Evolutionary conservation across 2,329 filamentous ascomycete genomes (phyloP).

Genomic region (Aspergillus brasiliensis): DNA sequence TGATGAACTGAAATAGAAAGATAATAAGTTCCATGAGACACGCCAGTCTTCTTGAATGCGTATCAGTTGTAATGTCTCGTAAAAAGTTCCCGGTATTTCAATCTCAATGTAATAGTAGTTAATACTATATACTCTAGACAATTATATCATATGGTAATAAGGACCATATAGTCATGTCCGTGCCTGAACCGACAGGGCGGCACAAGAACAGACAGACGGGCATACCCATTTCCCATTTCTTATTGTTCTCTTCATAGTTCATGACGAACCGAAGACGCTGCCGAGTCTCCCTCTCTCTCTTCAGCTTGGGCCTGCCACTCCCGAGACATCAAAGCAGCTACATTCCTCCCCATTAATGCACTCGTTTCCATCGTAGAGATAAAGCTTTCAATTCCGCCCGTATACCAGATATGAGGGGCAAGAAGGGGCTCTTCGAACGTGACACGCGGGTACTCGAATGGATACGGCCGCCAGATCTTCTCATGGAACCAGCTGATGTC

Average conservation of each 20-base stretch:
- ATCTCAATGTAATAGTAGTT: no score
- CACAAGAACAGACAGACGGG: no score
- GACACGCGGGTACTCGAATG: constrained; percentile 77
- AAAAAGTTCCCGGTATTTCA: no score
- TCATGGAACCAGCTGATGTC: constrained; percentile 75
- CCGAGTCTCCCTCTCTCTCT: background rate
- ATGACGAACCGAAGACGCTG: constrained; percentile 4
- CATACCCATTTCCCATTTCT: background rate
- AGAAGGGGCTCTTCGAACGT: constrained; percentile 82
- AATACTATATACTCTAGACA: no score
- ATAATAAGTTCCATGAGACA: constrained; percentile 21
- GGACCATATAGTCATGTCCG: no score
- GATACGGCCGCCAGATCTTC: constrained; percentile 81
- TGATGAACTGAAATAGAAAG: constrained; percentile 11
- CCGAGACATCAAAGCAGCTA: constrained; percentile 58
- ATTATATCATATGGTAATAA: no score
- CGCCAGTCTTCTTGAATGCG: no score
- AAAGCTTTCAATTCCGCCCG: constrained; percentile 79
- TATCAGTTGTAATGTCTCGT: no score
- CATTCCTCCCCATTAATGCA: constrained; percentile 76
- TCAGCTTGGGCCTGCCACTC: constrained; percentile 46
- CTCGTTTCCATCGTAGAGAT: constrained; percentile 98
- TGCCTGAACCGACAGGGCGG: no score
- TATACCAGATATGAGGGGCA: constrained; percentile 57
- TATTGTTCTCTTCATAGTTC: constrained; percentile 10